These are phyloP conservation scores for Backusella sp. DNA, from an alignment of 192 early-diverging fungal species.

Conservation along the genomic window DNA sequence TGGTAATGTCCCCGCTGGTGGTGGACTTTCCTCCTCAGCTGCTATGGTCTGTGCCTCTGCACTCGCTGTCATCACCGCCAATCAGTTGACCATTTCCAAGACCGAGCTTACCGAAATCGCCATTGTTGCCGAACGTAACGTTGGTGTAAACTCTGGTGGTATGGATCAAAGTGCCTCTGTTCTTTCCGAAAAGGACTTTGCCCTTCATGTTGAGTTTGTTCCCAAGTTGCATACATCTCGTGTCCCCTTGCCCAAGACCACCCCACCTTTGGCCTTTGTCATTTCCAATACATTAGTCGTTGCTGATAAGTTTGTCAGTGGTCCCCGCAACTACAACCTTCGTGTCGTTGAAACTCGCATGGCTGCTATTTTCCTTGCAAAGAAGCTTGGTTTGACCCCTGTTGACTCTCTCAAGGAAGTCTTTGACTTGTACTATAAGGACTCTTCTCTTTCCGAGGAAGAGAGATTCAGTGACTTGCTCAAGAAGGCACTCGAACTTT, in stretches of 20 bases:
- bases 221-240: slow-evolving; percentile 63
- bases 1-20: slow-evolving; percentile 78
- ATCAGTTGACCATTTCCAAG: slow-evolving; percentile 41
- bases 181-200: slow-evolving; percentile 65
- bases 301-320: slow-evolving; percentile 84
- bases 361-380: slow-evolving; percentile 64
- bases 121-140: slow-evolving; percentile 78
- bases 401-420: slow-evolving; percentile 44
- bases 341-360: slow-evolving; percentile 89
- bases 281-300: slow-evolving; percentile 86
- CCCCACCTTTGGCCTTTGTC: slow-evolving; percentile 67
- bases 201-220: slow-evolving; percentile 78
- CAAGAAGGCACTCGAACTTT: slow-evolving; percentile 25
- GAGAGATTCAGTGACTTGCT: slow-evolving; percentile 30
- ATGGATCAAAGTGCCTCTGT: slow-evolving; percentile 93
- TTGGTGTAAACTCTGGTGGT: slow-evolving; percentile 72
- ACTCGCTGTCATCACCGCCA: slow-evolving; percentile 62
- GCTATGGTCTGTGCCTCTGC: slow-evolving; percentile 81
- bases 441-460: slow-evolving; percentile 18
- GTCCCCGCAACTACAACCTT: slow-evolving; percentile 88
- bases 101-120: slow-evolving; percentile 65
- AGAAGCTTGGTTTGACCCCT: slow-evolving; percentile 40
- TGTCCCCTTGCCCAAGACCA: slow-evolving; percentile 59
- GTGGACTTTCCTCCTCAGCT: slow-evolving; percentile 80
- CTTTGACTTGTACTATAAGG: slow-evolving; percentile 44